Conservation (phyloP, 2,329 filamentous ascomycete genomes). For the Penicillium capsulatum region DNA sequence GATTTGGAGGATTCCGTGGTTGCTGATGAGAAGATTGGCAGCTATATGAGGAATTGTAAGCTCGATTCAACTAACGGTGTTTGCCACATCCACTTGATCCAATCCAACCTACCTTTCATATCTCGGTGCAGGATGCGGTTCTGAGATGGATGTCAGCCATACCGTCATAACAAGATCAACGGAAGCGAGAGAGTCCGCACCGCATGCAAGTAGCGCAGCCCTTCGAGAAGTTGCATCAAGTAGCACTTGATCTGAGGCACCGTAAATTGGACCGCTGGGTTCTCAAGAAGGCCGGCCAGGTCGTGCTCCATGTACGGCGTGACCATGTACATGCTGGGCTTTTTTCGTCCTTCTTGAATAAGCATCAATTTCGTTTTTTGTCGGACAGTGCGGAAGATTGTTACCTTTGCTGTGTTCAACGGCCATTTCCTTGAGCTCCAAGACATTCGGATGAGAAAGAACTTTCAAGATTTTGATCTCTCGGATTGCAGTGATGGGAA, state of each 20-base stretch:
- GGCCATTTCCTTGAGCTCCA: conserved; percentile 91
- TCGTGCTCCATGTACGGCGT: conserved; percentile 99
- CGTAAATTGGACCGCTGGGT: conserved; percentile 81
- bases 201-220: conserved; percentile 84
- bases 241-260: conserved; percentile 97
- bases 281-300: conserved; percentile 92
- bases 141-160: conserved; percentile 20
- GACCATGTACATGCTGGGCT: conserved; percentile 91
- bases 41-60: conserved; percentile 45
- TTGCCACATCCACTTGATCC: too few species aligned
- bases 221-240: conserved; percentile 86
- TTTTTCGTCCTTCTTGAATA: conserved; percentile 67
- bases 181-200: conserved; percentile 29
- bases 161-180: background rate
- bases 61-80: too few species aligned
- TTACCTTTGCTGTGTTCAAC: conserved; percentile 69
- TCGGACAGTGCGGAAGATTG: too few species aligned
- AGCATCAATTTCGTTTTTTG: conserved; percentile 15
- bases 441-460: conserved; percentile 82
- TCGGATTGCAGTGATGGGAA: conserved; percentile 94
- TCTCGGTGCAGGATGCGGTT: conserved; percentile 89
- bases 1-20: conserved; percentile 88
- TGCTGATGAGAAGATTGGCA: conserved; percentile 94
- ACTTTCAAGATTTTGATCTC: conserved; percentile 98
- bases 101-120: conserved; percentile 82